Evolutionary conservation across 305 asterid genomes (phyloP), one percentile per base, ranked within the genome.

Genomic region (Plantago coronopus): DNA sequence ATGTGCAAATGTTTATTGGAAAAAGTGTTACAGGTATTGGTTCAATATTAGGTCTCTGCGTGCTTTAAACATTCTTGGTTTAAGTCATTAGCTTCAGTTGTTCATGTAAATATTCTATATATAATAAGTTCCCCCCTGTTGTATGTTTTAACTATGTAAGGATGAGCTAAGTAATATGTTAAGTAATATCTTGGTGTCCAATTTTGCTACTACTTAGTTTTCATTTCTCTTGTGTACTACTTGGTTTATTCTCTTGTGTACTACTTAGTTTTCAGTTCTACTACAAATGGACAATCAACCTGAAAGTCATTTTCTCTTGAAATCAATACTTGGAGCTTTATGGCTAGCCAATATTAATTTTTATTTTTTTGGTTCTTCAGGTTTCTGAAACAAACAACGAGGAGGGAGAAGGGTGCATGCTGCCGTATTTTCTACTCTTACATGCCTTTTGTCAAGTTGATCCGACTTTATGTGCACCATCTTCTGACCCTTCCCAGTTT

Each of bases 1-100:
- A 94, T 94, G 87, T 94, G 99, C 97, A 90, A 85, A 86, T 85
- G 96, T 77, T 76, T 94, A 72, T 68, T 94, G 82, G 99, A 94
- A 81, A 89, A 89, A 68, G 76, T 89, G 69, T 76, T 94, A 75
- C 95, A 82, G 97, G 99, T 94, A 75, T 72, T 67, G 58, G 56
- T 69, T 69, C 72, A 59, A 49, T 50, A 19, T 47, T 58, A 62
- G 57, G 48, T 66, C 55, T 51, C 50, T 66, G 60, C 22, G 27
- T 29, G 59, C 22, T 27, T 7, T 27, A 16, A 54, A 54, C 59
- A 27, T 54, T 54, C 59, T 54, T 27, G 21, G 0, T 38, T 27
- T 19, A 9, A 19, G 59, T 43, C 37, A 3, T 17, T 2, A 11
- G 44, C 44, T 38, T 16, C 1, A 15, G 13, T 12, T 38, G 44